Evolutionary conservation across 805 yeast genomes (phyloP).

Genomic region (Spathaspora sp.): DNA sequence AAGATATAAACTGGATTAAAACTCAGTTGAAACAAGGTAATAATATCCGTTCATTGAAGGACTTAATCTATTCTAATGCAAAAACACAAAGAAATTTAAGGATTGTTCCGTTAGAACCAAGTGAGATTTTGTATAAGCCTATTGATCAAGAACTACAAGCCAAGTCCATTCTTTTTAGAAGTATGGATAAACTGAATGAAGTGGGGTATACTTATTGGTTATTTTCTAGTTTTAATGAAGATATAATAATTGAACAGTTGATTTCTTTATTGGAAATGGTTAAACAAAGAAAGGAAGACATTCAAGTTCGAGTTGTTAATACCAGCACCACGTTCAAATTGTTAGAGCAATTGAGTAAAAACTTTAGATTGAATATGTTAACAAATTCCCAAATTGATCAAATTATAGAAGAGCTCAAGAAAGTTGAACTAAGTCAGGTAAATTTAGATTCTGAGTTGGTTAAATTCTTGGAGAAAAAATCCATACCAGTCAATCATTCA

Average conservation of each 20-base stretch:
- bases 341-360: slow-evolving; percentile 2
- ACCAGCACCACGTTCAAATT: slow-evolving; percentile 14
- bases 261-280: slow-evolving; percentile 26
- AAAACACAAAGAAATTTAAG: slow-evolving; percentile 41
- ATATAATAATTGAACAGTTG: slow-evolving; percentile 42
- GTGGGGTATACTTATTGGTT: slow-evolving; percentile 51
- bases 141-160: slow-evolving; percentile 23
- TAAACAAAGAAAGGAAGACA: slow-evolving; percentile 19
- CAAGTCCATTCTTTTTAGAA: slow-evolving; percentile 19
- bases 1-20: slow-evolving; percentile 45
- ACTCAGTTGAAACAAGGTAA: slow-evolving; percentile 19
- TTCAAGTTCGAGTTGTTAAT: slow-evolving; percentile 36
- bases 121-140: slow-evolving; percentile 27
- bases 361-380: slow-evolving; percentile 3
- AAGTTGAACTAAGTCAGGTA: neutral
- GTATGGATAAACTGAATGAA: slow-evolving; percentile 17
- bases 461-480: slow-evolving; percentile 23
- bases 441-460: slow-evolving; percentile 4
- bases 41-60: slow-evolving; percentile 29
- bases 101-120: slow-evolving; percentile 31
- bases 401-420: slow-evolving; percentile 2
- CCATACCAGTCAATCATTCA: slow-evolving; percentile 28
- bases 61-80: slow-evolving; percentile 42
- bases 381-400: slow-evolving; percentile 10
- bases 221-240: slow-evolving; percentile 52